Base-by-base conservation (phyloP, 1,284 basidiomycete genomes). In the Moniliella sp. region DNA sequence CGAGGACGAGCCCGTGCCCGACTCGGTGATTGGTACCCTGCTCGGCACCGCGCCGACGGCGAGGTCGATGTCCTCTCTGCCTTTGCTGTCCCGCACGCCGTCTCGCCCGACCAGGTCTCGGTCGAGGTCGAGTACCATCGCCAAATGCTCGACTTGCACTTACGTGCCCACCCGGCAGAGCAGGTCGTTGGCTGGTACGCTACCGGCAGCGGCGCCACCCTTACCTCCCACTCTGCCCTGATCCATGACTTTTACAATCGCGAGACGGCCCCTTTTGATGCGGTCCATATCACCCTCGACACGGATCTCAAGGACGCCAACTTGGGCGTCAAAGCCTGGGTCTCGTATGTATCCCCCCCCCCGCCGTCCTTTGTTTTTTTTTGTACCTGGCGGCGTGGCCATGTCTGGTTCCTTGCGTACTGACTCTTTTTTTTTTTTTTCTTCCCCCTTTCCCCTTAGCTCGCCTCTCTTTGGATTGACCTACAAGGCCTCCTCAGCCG, bases 231-330 rank as follows among this genome's bases (percentile, higher is more conserved):
- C 67, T 88, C 84, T 28, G 84, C 91, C 13, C 70, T 99, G 44
- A 91, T 99, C 57, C 91, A 97, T 70, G 86, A 93, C 65, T 93
- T 93, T 65, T 97, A 91, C 64, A 74, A 80, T 25, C 74, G 78
- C 68, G 83, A 97, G 64, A 84, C 81, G 2, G 67, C 73, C 1
- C 78, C 82, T 3, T 73, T 78, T 61, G 79, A 78, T 37, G 84
- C 91, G 3, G 73, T 99, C 27, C 88, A 97, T 62, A 67, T 99
- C 32, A 79, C 83, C 7, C 67, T 99, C 28, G 83, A 91, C 64
- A 88, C 86, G 9, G 76, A 78, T n/a, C 15, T 69, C 73, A 12
- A 72, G 75, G 39, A 67, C n/a, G n/a, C n/a, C n/a, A n/a, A n/a
- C n/a, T n/a, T n/a, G n/a, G n/a, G n/a, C n/a, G n/a, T n/a, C n/a